Percentiles rank a stretch among this genome's conserved stretches.
Conservation (phyloP, 108 stramenopile genomes). For the Cyclostephanos invisitatus region DNA sequence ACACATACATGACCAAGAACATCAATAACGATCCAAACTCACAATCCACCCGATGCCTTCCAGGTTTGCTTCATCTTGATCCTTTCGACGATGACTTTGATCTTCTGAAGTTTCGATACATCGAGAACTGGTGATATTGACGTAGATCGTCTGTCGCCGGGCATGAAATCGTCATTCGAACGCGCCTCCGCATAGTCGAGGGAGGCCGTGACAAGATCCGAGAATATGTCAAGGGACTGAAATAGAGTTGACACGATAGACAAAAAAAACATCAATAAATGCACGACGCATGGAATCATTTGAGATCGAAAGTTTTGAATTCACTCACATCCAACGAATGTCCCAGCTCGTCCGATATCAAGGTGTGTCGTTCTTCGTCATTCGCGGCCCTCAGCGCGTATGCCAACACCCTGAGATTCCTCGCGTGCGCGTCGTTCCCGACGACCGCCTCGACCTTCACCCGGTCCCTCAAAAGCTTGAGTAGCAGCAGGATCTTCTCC, state of each 20-base stretch:
- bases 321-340: constrained; percentile 76
- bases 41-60: constrained; percentile 53
- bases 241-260: neutral
- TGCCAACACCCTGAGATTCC: constrained; percentile 75
- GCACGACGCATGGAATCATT: too few relatives aligned
- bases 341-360: constrained; percentile 75
- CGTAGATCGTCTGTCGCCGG: constrained; percentile 47
- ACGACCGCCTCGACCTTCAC: constrained; percentile 88
- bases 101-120: constrained; percentile 57
- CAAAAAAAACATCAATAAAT: neutral
- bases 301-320: neutral
- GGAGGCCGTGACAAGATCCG: constrained; percentile 67
- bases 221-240: constrained; percentile 74
- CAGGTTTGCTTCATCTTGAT: constrained; percentile 54
- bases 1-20: neutral
- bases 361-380: constrained; percentile 56
- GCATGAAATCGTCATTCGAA: constrained; percentile 57
- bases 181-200: constrained; percentile 84
- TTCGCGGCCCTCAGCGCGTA: constrained; percentile 66
- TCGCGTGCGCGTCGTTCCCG: constrained; percentile 66
- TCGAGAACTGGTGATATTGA: constrained; percentile 47
- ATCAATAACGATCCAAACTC: neutral
- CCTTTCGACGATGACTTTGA: constrained; percentile 57
- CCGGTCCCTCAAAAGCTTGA: constrained; percentile 73
- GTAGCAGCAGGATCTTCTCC: constrained; percentile 75